Evolutionary conservation across 1,284 basidiomycete genomes (phyloP).

Genomic region (Trichosporon sp.): DNA sequence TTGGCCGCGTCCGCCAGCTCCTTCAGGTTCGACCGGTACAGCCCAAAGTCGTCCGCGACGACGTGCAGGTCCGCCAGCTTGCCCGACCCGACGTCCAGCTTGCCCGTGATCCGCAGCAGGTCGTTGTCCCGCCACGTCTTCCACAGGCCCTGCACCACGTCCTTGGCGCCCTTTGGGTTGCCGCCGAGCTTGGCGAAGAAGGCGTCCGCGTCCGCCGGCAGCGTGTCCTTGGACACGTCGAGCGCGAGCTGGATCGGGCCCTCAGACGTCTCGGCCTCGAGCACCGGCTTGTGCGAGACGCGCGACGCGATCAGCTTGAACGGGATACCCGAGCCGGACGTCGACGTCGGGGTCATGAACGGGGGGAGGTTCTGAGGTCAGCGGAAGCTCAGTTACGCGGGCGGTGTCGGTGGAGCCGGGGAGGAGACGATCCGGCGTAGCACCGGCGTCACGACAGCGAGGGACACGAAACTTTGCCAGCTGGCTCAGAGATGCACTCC

Average conservation of each 20-base stretch:
- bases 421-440: neutral
- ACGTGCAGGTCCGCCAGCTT: constrained; percentile 7
- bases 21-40: neutral
- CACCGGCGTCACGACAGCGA: neutral
- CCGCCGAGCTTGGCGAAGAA: constrained; percentile 12
- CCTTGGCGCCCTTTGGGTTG: constrained; percentile 2
- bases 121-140: constrained; percentile 19
- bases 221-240: constrained; percentile 8
- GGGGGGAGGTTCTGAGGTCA: constrained; percentile 10
- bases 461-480: neutral
- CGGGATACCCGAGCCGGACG: neutral
- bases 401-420: neutral
- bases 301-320: constrained; percentile 16
- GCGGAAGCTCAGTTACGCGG: neutral
- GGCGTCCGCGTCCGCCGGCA: constrained; percentile 11
- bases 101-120: constrained; percentile 14
- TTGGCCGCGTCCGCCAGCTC: neutral
- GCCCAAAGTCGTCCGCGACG: constrained; percentile 16
- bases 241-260: constrained; percentile 14
- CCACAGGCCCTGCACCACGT: constrained; percentile 15
- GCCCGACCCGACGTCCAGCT: constrained; percentile 9
- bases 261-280: constrained; percentile 12
- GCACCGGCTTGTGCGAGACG: constrained; percentile 13
- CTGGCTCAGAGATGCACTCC: neutral
- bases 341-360: neutral